Evolutionary conservation across 2,329 filamentous ascomycete genomes (phyloP).

Genomic region (Corinectria fuckeliana): DNA sequence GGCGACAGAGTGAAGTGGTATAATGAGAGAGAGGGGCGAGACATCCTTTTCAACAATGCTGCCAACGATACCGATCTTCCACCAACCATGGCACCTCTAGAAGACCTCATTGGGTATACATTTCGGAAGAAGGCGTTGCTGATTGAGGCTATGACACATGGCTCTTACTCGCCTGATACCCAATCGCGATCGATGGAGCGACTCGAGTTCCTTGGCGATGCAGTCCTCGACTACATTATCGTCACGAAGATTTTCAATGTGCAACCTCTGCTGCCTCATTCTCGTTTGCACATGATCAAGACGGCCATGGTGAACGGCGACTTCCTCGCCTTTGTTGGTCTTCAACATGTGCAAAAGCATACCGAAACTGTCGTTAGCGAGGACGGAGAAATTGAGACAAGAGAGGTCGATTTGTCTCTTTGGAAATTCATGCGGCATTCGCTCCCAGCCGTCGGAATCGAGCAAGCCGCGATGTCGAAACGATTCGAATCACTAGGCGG

Average conservation of each 20-base stretch:
- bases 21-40: slow-evolving; percentile 49
- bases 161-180: slow-evolving; percentile 61
- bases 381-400: slow-evolving; percentile 24
- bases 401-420: slow-evolving; percentile 51
- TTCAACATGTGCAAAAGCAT: slow-evolving; percentile 50
- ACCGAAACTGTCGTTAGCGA: slow-evolving; percentile 29
- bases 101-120: slow-evolving; percentile 71
- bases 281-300: slow-evolving; percentile 77
- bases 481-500: slow-evolving; percentile 57
- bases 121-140: slow-evolving; percentile 75
- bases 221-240: slow-evolving; percentile 81
- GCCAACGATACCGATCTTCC: slow-evolving; percentile 45
- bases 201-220: slow-evolving; percentile 87
- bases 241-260: slow-evolving; percentile 64
- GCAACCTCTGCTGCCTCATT: slow-evolving; percentile 50
- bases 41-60: slow-evolving; percentile 52
- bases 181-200: slow-evolving; percentile 63
- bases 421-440: slow-evolving; percentile 75
- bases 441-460: slow-evolving; percentile 53
- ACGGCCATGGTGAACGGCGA: slow-evolving; percentile 80
- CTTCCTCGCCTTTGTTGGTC: slow-evolving; percentile 77
- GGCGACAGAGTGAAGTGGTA: slow-evolving; percentile 56
- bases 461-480: slow-evolving; percentile 51
- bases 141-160: slow-evolving; percentile 81
- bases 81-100: slow-evolving; percentile 56